Conservation (phyloP, 805 yeast species). For the Wickerhamiella siamensis region DNA sequence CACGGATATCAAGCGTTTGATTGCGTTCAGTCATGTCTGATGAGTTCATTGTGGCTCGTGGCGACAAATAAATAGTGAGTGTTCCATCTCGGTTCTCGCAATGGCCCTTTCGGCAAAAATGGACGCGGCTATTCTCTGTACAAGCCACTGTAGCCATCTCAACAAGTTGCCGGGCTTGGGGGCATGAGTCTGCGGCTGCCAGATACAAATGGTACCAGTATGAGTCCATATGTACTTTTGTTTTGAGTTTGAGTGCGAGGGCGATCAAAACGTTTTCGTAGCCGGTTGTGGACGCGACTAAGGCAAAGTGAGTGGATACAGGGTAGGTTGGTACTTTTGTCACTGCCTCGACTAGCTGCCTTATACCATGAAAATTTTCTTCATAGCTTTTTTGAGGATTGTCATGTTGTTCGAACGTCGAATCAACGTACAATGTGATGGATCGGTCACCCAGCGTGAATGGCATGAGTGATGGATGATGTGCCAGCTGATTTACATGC, state of each 20-base stretch:
- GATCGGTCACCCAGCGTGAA: slow-evolving; percentile 25
- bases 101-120: slow-evolving; percentile 15
- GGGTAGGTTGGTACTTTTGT: slow-evolving; percentile 27
- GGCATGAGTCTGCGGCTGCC: slow-evolving; percentile 15
- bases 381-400: slow-evolving; percentile 36
- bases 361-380: slow-evolving; percentile 31
- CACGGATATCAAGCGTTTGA: slow-evolving; percentile 2
- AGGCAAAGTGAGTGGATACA: slow-evolving; percentile 27
- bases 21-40: slow-evolving; percentile 8
- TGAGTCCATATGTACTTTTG: slow-evolving; percentile 24
- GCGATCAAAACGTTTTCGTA: slow-evolving; percentile 41
- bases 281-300: slow-evolving; percentile 32
- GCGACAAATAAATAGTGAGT: slow-evolving; percentile 11
- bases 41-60: slow-evolving; percentile 8
- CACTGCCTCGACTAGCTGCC: slow-evolving; percentile 25
- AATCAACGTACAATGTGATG: slow-evolving; percentile 39
- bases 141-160: slow-evolving; percentile 11
- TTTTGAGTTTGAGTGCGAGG: slow-evolving; percentile 19
- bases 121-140: slow-evolving; percentile 11
- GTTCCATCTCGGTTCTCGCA: slow-evolving; percentile 10
- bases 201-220: slow-evolving; percentile 18
- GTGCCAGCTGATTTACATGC: slow-evolving; percentile 31
- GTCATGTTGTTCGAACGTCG: slow-evolving; percentile 37
- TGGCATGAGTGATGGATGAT: slow-evolving; percentile 31
- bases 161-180: slow-evolving; percentile 13